phyloP scores from a whole-genome alignment of 2,329 filamentous ascomycete genomes.

The Xylariaceae sp. region DNA sequence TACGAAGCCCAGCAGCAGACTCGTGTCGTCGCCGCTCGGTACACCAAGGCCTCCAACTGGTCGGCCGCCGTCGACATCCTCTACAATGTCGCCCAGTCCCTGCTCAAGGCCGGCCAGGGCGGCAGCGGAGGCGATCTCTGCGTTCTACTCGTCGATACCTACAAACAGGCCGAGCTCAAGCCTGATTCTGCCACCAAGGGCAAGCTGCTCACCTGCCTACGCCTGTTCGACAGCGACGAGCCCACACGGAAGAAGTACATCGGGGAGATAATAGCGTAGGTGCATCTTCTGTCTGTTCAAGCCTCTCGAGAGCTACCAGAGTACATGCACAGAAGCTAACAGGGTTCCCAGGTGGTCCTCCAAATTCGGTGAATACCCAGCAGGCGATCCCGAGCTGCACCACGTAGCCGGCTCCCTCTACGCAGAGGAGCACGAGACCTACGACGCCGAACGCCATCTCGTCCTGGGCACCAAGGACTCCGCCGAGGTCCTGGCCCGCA shows the following conservation, averaged over 20 bases:
- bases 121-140: conserved; percentile 89
- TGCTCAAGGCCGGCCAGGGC: conserved; percentile 88
- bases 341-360: conserved; percentile 65
- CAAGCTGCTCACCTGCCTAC: conserved; percentile 71
- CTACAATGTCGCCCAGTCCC: conserved; percentile 74
- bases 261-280: conserved; percentile 73
- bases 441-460: conserved; percentile 90
- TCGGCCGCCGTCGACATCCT: conserved; percentile 82
- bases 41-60: conserved; percentile 86
- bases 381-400: conserved; percentile 90
- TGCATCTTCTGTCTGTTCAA: conserved; percentile 7
- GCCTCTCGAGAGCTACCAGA: neutral
- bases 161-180: conserved; percentile 78
- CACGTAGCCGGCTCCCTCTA: conserved; percentile 85
- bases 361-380: conserved; percentile 80
- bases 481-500: conserved; percentile 69
- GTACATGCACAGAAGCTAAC: conserved; percentile 7
- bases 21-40: conserved; percentile 88
- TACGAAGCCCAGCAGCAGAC: conserved; percentile 99
- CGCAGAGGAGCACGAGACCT: conserved; percentile 87
- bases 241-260: conserved; percentile 92
- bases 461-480: conserved; percentile 86
- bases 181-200: conserved; percentile 72
- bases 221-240: conserved; percentile 77
- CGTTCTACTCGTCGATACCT: conserved; percentile 83